phyloP scores from a whole-genome alignment of 345 rosid genomes.

The Euphorbia lathyris region DNA sequence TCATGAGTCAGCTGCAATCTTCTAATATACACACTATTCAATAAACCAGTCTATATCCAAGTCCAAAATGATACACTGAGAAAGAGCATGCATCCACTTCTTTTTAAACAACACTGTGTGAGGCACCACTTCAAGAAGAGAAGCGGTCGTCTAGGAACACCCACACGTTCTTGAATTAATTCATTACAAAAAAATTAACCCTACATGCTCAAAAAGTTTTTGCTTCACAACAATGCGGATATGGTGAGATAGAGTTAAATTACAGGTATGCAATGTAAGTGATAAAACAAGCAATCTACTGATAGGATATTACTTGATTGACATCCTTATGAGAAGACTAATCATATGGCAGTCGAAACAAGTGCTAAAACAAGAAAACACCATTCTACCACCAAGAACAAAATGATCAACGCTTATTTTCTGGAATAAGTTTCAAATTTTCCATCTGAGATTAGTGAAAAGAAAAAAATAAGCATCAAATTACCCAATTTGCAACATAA shows the following conservation, averaged over 20 bases:
- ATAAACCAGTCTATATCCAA: not conserved
- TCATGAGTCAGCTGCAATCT: slow-evolving; percentile 4
- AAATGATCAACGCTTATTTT: not conserved
- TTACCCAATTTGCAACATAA: not conserved
- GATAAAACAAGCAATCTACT: slow-evolving; percentile 3
- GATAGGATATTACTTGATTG: not conserved
- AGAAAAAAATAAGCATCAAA: not conserved
- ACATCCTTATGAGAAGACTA: not conserved
- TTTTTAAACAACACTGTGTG: slow-evolving; percentile 4
- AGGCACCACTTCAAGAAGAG: not conserved
- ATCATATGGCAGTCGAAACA: not conserved
- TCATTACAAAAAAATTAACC: not conserved
- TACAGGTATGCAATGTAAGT: not conserved
- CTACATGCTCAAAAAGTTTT: not conserved
- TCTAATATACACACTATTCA: not conserved
- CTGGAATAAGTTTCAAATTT: not conserved
- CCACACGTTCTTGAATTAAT: not conserved
- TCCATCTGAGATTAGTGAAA: not conserved
- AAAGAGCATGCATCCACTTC: not conserved
- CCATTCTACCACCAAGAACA: not conserved
- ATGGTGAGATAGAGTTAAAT: not conserved
- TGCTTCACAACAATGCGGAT: not conserved
- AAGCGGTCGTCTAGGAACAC: not conserved
- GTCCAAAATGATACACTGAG: not conserved
- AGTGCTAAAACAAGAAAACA: slow-evolving; percentile 4